Conservation (phyloP, 139 green algal species). For the Closterium sp. region DNA sequence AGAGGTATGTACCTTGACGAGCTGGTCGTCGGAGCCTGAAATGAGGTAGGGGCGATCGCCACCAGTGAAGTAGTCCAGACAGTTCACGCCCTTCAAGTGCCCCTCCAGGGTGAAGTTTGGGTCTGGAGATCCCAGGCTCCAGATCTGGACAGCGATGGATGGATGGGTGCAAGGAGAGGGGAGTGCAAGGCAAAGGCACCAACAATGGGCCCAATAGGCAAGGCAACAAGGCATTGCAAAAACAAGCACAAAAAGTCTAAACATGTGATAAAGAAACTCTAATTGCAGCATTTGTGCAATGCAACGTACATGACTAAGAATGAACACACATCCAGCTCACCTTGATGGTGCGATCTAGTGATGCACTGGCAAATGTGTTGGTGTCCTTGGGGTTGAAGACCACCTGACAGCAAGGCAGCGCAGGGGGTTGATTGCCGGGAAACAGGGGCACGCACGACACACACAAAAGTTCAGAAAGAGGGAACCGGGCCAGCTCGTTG, state of each 20-base stretch:
- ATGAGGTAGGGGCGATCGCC: conserved; percentile 95
- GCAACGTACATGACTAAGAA: not conserved
- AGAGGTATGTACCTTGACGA: conserved; percentile 58
- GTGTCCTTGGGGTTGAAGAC: conserved; percentile 99
- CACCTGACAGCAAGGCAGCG: conserved; percentile 50
- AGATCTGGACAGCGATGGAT: conserved; percentile 51
- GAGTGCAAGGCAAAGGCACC: too few species aligned
- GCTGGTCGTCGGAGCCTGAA: conserved; percentile 91
- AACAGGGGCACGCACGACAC: not conserved
- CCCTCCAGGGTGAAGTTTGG: conserved; percentile 99
- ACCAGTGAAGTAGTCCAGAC: conserved; percentile 95
- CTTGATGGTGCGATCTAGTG: conserved; percentile 96
- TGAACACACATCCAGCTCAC: conserved; percentile 47
- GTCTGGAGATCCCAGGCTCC: conserved; percentile 83
- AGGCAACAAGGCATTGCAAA: too few species aligned
- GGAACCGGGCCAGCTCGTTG: not conserved
- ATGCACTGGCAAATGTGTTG: conserved; percentile 97
- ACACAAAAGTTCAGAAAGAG: not conserved
- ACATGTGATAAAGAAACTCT: not conserved
- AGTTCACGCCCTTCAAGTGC: conserved; percentile 98
- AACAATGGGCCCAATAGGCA: not conserved
- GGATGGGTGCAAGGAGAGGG: too few species aligned
- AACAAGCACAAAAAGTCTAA: not conserved
- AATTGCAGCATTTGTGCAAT: not conserved
- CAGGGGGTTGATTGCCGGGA: not conserved